Conservation (phyloP, 331 rosid genomes). For the Acacia concinna region DNA sequence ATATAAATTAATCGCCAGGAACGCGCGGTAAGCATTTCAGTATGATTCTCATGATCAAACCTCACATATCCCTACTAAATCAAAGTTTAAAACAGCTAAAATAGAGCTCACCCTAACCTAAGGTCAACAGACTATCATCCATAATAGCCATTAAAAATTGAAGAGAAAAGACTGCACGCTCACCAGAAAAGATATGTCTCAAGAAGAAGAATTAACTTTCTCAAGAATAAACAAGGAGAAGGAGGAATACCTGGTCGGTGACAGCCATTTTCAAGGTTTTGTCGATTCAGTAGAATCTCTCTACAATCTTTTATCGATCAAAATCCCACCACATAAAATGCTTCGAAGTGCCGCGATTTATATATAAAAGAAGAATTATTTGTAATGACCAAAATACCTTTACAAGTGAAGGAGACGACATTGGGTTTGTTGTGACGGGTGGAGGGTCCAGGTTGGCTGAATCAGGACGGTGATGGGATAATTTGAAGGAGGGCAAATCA, state of each 20-base stretch:
- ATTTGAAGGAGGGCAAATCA: not conserved
- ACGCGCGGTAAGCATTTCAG: not conserved
- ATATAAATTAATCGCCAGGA: not conserved
- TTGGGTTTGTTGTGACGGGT: not conserved
- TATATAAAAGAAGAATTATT: not conserved
- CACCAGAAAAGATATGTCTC: not conserved
- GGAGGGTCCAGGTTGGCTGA: not conserved
- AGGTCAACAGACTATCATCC: not conserved
- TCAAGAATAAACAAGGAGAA: constrained; percentile 10
- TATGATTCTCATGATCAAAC: not conserved
- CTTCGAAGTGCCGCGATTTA: not conserved
- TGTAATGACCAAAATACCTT: constrained; percentile 27
- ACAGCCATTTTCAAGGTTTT: constrained; percentile 27
- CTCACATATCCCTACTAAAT: not conserved
- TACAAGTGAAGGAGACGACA: not conserved
- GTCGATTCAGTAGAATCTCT: not conserved
- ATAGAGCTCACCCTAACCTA: not conserved
- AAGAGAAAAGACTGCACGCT: not conserved
- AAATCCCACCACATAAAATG: too few species aligned
- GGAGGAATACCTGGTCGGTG: constrained; percentile 28
- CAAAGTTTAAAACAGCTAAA: not conserved
- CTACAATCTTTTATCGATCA: not conserved
- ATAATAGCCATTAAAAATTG: not conserved
- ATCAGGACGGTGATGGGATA: not conserved
- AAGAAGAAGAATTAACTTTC: not conserved